Conservation (phyloP, 148 eudicot genomes). For the Rhododendron simsii region DNA sequence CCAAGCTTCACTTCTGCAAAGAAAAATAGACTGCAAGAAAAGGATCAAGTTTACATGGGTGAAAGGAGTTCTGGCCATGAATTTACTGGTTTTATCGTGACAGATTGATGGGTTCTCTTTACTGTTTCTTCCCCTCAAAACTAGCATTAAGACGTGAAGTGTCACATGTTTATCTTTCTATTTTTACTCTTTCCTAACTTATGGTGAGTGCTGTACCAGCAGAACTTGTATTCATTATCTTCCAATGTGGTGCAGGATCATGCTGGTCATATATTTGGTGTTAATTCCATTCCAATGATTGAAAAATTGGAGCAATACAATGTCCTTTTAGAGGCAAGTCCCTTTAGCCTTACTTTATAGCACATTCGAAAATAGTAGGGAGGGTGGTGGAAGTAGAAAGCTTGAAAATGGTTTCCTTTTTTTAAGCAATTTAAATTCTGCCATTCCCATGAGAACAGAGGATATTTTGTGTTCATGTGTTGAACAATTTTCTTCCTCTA, state of each 20-base stretch:
- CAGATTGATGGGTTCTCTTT: not conserved
- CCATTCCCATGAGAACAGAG: not conserved
- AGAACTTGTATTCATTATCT: slow-evolving; percentile 9
- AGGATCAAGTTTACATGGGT: not conserved
- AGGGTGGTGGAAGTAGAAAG: not conserved
- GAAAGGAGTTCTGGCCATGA: not conserved
- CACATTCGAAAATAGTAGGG: not conserved
- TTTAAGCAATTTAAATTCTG: not conserved
- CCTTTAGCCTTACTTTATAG: slow-evolving; percentile 9
- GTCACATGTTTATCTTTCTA: too few relatives aligned
- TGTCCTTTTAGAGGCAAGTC: slow-evolving; percentile 59
- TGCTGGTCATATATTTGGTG: slow-evolving; percentile 99
- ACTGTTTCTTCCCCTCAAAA: too few relatives aligned
- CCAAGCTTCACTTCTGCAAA: too few relatives aligned
- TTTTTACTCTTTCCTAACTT: not conserved
- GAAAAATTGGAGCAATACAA: slow-evolving; percentile 92
- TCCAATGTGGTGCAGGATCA: slow-evolving; percentile 64
- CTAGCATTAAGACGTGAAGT: too few relatives aligned
- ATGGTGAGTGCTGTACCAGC: not conserved
- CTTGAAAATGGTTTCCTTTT: not conserved
- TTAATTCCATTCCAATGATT: slow-evolving; percentile 77
- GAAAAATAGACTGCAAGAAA: too few relatives aligned
- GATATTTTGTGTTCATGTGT: not conserved
- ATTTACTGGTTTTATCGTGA: not conserved
- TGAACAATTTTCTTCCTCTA: not conserved